Percentiles rank a stretch among this genome's conserved stretches.
These are phyloP conservation scores for Magnusiomyces suaveolens DNA, from an alignment of 1,139 yeast genomes.

Conservation along the genomic window DNA sequence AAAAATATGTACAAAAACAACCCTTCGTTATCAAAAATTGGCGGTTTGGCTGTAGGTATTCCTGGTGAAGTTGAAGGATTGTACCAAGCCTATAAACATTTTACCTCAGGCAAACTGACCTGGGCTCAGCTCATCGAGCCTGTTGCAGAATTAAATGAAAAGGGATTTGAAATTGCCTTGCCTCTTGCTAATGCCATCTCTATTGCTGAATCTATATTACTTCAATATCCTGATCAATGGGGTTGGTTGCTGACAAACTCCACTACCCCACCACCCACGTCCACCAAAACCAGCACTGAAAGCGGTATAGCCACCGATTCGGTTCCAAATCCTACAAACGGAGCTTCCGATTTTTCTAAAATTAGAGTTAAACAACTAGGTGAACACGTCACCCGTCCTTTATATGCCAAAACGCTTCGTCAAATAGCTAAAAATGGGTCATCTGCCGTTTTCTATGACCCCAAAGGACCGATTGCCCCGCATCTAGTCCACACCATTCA, in stretches of 20 bases:
- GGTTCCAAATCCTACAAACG: not conserved
- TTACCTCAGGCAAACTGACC: constrained; percentile 58
- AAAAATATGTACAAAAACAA: constrained; percentile 52
- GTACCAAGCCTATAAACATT: constrained; percentile 46
- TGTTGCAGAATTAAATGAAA: constrained; percentile 53
- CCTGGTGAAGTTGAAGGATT: constrained; percentile 90
- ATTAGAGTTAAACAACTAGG: constrained; percentile 40
- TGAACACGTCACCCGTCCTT: constrained; percentile 50
- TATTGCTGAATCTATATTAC: constrained; percentile 13
- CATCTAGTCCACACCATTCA: constrained; percentile 41
- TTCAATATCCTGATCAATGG: constrained; percentile 21
- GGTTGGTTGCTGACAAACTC: constrained; percentile 32
- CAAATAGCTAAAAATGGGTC: constrained; percentile 67
- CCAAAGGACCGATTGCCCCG: constrained; percentile 61
- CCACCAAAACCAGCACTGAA: not conserved
- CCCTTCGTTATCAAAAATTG: constrained; percentile 49
- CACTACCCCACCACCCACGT: constrained; percentile 21
- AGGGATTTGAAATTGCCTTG: constrained; percentile 55
- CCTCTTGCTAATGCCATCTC: constrained; percentile 38
- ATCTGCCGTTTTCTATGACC: constrained; percentile 70
- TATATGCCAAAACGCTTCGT: constrained; percentile 56
- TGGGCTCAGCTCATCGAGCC: constrained; percentile 77
- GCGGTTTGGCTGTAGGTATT: constrained; percentile 76
- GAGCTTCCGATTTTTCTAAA: not conserved
- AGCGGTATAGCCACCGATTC: not conserved